These are phyloP conservation scores for Peterozyma toletana DNA, from an alignment of 805 yeast species.

Conservation along the genomic window DNA sequence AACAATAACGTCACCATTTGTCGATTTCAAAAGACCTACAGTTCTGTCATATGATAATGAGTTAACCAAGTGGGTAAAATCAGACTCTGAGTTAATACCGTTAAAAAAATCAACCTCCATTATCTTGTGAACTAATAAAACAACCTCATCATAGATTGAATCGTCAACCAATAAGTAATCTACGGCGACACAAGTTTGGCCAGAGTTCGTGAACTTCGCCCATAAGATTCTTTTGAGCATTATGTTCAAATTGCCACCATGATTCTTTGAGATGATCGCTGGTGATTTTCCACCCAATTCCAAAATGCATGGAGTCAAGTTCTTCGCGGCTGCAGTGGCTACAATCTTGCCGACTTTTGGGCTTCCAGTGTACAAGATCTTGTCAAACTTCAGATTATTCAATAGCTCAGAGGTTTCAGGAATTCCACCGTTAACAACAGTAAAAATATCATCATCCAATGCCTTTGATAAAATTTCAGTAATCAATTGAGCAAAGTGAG, in stretches of 20 bases:
- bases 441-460: constrained; percentile 49
- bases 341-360: constrained; percentile 69
- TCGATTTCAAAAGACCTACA: constrained; percentile 28
- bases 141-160: constrained; percentile 43
- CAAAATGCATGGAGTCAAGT: constrained; percentile 69
- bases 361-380: constrained; percentile 84
- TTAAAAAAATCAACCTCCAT: constrained; percentile 39
- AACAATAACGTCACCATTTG: constrained; percentile 45
- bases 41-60: constrained; percentile 45
- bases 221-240: constrained; percentile 60
- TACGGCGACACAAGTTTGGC: constrained; percentile 88
- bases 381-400: constrained; percentile 57
- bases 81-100: constrained; percentile 23
- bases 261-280: constrained; percentile 52
- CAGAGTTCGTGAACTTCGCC: constrained; percentile 76
- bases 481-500: constrained; percentile 49
- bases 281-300: constrained; percentile 96
- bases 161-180: constrained; percentile 75
- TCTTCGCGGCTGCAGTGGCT: constrained; percentile 76
- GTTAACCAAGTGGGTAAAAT: constrained; percentile 58
- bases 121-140: constrained; percentile 30
- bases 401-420: constrained; percentile 52
- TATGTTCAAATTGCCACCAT: constrained; percentile 30
- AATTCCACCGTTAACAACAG: constrained; percentile 67
- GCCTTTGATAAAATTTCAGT: constrained; percentile 46